A percentile compares a stretch with the other conserved stretches of the same genome.
Conservation (phyloP, 176 grass and related monocot species). For the Pontederia paniculata region DNA sequence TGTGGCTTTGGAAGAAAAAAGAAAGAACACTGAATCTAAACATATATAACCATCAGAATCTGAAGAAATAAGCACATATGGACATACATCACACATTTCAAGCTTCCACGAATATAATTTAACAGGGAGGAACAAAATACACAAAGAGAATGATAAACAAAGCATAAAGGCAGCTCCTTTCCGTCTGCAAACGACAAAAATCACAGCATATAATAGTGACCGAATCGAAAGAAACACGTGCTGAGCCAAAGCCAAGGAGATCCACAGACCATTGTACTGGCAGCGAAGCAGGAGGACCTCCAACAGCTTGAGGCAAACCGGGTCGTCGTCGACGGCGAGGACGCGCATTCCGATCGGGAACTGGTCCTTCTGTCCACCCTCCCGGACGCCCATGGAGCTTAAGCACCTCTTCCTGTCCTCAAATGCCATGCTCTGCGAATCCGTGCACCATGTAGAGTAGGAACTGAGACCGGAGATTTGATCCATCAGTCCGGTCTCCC, state of each 20-base stretch:
- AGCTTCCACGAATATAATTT: background rate
- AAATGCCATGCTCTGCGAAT: constrained; percentile 18
- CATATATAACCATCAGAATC: background rate
- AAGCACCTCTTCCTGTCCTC: constrained; percentile 17
- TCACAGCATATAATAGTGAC: background rate
- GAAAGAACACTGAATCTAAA: background rate
- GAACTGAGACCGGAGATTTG: too few species aligned
- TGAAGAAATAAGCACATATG: too few species aligned
- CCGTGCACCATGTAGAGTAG: background rate
- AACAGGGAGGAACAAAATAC: background rate
- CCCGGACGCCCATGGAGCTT: constrained; percentile 4
- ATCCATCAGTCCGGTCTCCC: too few species aligned
- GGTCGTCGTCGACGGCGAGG: constrained; percentile 87
- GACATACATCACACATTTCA: too few species aligned
- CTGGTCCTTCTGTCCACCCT: constrained; percentile 29
- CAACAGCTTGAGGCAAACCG: constrained; percentile 68
- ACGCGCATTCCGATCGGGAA: constrained; percentile 86
- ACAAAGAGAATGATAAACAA: background rate
- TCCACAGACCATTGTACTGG: constrained; percentile 58
- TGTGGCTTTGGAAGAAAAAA: constrained; percentile 6
- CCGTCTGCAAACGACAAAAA: background rate
- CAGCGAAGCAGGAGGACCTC: constrained; percentile 71
- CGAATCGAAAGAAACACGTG: background rate
- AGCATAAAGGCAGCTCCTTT: background rate
- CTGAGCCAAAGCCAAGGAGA: background rate